A percentile compares a stretch with the other conserved stretches of the same genome.
Evolutionary conservation across 306 rosid species (phyloP).

Genomic region (Begonia masoniana): DNA sequence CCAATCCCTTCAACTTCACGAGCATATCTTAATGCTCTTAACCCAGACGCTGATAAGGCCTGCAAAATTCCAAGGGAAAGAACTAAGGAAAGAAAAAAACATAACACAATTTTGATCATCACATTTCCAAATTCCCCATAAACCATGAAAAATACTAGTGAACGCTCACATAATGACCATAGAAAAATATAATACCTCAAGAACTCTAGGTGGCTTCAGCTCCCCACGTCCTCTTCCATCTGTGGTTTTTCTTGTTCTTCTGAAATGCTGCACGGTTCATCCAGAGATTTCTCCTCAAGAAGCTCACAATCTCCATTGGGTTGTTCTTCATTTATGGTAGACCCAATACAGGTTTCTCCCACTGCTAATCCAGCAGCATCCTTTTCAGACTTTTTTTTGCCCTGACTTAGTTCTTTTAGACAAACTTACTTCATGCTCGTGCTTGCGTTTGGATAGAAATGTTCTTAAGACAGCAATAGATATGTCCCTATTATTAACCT

Average conservation of each 20-base stretch:
- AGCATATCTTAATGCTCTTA: conserved; percentile 94
- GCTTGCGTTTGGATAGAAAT: conserved; percentile 48
- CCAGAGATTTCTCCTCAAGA: conserved; percentile 32
- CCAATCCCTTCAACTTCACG: conserved; percentile 88
- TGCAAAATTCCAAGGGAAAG: conserved; percentile 16
- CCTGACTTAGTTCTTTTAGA: conserved; percentile 40
- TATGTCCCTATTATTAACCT: conserved; percentile 94
- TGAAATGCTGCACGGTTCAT: conserved; percentile 26
- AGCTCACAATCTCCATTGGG: conserved; percentile 37
- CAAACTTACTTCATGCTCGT: conserved; percentile 54
- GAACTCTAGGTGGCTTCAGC: conserved; percentile 72
- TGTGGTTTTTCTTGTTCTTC: conserved; percentile 24
- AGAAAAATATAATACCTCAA: conserved; percentile 44
- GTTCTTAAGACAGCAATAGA: conserved; percentile 90
- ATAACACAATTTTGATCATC: conserved; percentile 3
- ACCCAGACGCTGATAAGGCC: conserved; percentile 97
- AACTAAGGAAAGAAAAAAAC: conserved; percentile 6
- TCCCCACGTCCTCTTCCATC: conserved; percentile 50
- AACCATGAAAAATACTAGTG: conserved; percentile 3
- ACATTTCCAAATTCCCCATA: not conserved
- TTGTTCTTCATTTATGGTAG: conserved; percentile 23
- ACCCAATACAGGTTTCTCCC: conserved; percentile 29
- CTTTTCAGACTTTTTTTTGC: conserved; percentile 25
- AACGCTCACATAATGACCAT: not conserved
- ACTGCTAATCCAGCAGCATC: conserved; percentile 28